Evolutionary conservation across 2,329 filamentous ascomycete genomes (phyloP).

Genomic region (Aspergillus sp.): DNA sequence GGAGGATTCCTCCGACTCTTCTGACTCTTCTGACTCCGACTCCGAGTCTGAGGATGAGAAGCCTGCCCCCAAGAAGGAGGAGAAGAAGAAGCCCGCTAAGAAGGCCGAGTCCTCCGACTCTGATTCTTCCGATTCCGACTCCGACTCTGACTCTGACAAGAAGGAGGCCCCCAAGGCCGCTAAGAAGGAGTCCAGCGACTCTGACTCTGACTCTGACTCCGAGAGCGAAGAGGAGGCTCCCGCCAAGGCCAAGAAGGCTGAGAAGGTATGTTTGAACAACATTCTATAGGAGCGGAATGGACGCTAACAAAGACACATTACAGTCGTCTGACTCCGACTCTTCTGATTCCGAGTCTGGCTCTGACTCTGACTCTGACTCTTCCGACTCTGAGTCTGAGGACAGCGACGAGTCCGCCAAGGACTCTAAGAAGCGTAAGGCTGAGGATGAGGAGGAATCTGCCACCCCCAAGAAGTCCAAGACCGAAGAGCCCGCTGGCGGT

Average conservation of each 20-base stretch:
- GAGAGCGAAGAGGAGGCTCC: constrained; percentile 28
- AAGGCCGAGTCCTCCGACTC: constrained; percentile 10
- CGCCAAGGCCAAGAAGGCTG: constrained; percentile 27
- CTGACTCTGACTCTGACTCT: constrained; percentile 17
- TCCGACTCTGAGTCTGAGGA: constrained; percentile 35
- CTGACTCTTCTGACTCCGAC: constrained; percentile 26
- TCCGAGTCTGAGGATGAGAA: constrained; percentile 39
- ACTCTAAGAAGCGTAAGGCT: constrained; percentile 51
- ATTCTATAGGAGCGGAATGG: background rate
- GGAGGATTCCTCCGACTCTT: constrained; percentile 23
- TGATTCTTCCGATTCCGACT: constrained; percentile 13
- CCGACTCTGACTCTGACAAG: constrained; percentile 18
- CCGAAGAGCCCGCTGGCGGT: constrained; percentile 33
- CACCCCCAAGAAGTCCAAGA: constrained; percentile 64
- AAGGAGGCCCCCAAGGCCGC: constrained; percentile 24
- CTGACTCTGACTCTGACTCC: constrained; percentile 38
- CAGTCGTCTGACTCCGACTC: constrained; percentile 11
- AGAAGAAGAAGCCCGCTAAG: constrained; percentile 29
- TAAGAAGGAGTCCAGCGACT: constrained; percentile 22
- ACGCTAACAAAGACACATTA: constrained; percentile 7
- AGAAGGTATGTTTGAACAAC: constrained; percentile 23
- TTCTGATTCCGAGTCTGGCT: constrained; percentile 12
- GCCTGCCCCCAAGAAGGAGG: constrained; percentile 34
- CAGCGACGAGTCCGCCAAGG: constrained; percentile 32
- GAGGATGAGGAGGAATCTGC: constrained; percentile 45